Evolutionary conservation across 2,329 filamentous ascomycete genomes (phyloP).

Genomic region (Sclerotinia nivalis): DNA sequence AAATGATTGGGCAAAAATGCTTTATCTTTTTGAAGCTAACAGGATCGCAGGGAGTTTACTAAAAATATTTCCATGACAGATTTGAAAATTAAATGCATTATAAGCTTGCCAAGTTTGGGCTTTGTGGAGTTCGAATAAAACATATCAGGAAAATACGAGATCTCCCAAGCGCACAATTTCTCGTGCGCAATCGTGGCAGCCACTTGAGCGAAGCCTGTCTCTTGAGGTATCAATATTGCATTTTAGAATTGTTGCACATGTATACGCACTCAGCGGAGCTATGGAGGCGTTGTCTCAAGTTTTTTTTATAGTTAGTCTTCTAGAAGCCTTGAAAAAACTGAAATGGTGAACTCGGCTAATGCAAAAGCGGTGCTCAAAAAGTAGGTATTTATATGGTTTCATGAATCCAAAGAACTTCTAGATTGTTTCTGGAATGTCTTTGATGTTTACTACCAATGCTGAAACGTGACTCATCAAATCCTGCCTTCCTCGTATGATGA

Average conservation of each 20-base stretch:
- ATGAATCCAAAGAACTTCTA: conserved; percentile 4
- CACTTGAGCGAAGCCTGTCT: conserved; percentile 6
- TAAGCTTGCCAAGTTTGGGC: background rate
- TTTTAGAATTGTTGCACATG: background rate
- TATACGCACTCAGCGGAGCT: no score
- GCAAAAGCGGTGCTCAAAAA: conserved; percentile 12
- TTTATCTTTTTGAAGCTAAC: background rate
- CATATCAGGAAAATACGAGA: background rate
- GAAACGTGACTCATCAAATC: background rate
- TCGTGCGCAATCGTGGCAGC: background rate
- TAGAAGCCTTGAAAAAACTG: background rate
- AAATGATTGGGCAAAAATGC: background rate
- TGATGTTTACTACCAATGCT: background rate
- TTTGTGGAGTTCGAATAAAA: background rate
- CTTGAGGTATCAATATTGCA: background rate
- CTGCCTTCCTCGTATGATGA: background rate
- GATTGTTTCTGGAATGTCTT: conserved; percentile 8
- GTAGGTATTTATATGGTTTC: background rate
- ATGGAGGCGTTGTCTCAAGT: background rate
- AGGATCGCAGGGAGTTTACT: background rate
- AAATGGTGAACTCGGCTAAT: conserved; percentile 1
- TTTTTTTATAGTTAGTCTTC: background rate
- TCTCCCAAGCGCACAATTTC: background rate
- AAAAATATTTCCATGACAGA: background rate
- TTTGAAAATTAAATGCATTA: background rate